Evolutionary conservation across 768 basidiomycete species (phyloP).

Genomic region (Naganishia antarctica): DNA sequence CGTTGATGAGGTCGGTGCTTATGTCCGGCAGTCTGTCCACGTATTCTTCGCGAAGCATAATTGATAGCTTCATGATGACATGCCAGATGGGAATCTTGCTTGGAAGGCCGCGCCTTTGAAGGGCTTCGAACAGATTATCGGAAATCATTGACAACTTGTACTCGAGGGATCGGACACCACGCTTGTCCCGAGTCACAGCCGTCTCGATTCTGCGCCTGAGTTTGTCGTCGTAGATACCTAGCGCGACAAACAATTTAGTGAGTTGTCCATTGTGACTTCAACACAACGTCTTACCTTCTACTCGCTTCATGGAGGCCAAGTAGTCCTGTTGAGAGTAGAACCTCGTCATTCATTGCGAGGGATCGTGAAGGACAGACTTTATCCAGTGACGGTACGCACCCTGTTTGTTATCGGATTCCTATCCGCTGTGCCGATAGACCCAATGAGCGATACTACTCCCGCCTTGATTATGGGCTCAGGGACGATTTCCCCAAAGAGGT

Average conservation of each 20-base stretch:
- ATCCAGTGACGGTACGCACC: neutral
- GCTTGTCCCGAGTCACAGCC: slow-evolving; percentile 23
- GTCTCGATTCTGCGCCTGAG: slow-evolving; percentile 20
- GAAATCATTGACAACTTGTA: slow-evolving; percentile 29
- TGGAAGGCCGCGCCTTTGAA: neutral
- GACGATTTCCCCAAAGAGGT: neutral
- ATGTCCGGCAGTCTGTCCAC: slow-evolving; percentile 26
- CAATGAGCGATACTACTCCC: slow-evolving; percentile 21
- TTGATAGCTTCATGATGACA: slow-evolving; percentile 21
- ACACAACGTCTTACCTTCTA: slow-evolving; percentile 29
- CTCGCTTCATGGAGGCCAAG: slow-evolving; percentile 23
- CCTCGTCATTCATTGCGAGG: no score
- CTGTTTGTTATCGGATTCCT: slow-evolving; percentile 16
- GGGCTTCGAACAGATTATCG: slow-evolving; percentile 10
- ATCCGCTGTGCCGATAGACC: slow-evolving; percentile 25
- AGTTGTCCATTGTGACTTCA: no score
- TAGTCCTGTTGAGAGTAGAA: slow-evolving; percentile 15
- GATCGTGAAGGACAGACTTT: no score
- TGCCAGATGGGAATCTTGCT: slow-evolving; percentile 25
- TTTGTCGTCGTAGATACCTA: slow-evolving; percentile 23
- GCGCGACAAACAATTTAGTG: no score
- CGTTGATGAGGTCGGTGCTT: slow-evolving; percentile 16
- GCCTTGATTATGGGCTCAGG: slow-evolving; percentile 8
- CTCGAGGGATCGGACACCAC: slow-evolving; percentile 16
- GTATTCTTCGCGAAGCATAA: slow-evolving; percentile 27